phyloP scores from a whole-genome alignment of 768 basidiomycete species.

The Hydnomerulius pinastri region DNA sequence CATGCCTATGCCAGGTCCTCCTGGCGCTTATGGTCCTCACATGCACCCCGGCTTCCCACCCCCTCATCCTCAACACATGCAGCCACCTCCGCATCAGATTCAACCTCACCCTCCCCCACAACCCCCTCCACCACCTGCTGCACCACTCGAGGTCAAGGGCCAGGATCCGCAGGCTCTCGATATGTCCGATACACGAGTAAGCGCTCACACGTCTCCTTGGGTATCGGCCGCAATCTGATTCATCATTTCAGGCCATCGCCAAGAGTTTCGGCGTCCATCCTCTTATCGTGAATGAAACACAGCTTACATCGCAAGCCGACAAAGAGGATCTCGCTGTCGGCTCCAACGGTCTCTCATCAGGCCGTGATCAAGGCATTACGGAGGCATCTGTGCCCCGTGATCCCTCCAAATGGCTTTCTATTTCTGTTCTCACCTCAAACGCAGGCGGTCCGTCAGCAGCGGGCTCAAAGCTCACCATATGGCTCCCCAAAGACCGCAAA shows the following conservation, averaged over 20 bases:
- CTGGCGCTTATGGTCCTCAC: constrained; percentile 53
- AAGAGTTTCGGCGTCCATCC: constrained; percentile 79
- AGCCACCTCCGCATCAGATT: constrained; percentile 39
- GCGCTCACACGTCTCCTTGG: constrained; percentile 9
- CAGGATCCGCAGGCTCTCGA: constrained; percentile 81
- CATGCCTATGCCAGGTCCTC: constrained; percentile 41
- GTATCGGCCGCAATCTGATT: constrained; percentile 2
- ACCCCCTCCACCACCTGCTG: constrained; percentile 20
- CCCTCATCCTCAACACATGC: constrained; percentile 41
- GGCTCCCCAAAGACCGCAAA: constrained; percentile 76
- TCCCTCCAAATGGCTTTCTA: constrained; percentile 57
- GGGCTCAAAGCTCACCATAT: constrained; percentile 44
- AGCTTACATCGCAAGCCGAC: constrained; percentile 52
- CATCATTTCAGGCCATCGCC: constrained; percentile 55
- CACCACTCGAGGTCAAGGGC: constrained; percentile 55
- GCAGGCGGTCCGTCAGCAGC: constrained; percentile 19
- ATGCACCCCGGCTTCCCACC: constrained; percentile 64
- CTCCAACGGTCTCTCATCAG: constrained; percentile 67
- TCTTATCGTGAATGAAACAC: constrained; percentile 66
- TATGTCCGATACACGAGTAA: constrained; percentile 68
- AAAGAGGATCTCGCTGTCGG: constrained; percentile 80
- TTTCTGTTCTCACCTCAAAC: constrained; percentile 53
- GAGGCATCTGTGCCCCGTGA: constrained; percentile 63
- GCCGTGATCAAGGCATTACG: constrained; percentile 61
- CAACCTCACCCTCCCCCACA: constrained; percentile 28